A percentile compares a stretch with the other conserved stretches of the same genome.
Conservation (phyloP, 106 monocot species). For the Apostasia ramifera region DNA sequence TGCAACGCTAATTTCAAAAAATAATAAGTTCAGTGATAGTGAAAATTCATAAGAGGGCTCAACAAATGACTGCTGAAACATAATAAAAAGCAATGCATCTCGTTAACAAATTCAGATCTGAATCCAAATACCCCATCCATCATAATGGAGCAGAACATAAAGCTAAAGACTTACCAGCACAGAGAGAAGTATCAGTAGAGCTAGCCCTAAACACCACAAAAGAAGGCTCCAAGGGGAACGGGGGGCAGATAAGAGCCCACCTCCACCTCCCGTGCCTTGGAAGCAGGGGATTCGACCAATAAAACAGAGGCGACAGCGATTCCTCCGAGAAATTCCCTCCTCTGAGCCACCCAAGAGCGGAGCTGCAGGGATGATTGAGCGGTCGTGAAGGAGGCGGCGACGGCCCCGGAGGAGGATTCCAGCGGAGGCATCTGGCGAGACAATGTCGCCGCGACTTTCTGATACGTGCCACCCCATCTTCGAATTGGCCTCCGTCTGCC, state of each 20-base stretch:
- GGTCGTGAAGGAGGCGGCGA: background rate
- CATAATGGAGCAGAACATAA: no score
- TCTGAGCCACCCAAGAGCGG: background rate
- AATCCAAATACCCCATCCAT: no score
- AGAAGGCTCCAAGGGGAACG: constrained; percentile 41
- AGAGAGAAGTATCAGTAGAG: constrained; percentile 81
- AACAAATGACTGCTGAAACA: no score
- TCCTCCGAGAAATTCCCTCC: constrained; percentile 41
- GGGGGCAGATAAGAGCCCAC: constrained; percentile 78
- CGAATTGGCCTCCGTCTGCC: no score
- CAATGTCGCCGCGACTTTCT: background rate
- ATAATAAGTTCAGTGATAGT: no score
- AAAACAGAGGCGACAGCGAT: constrained; percentile 19
- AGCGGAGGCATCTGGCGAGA: background rate
- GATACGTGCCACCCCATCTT: no score
- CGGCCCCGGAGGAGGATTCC: background rate
- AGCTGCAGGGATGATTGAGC: background rate
- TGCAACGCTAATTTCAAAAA: no score
- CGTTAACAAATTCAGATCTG: no score
- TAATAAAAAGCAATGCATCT: no score
- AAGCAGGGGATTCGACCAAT: constrained; percentile 10
- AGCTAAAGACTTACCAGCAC: constrained; percentile 48
- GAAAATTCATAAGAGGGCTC: no score
- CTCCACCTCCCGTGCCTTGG: constrained; percentile 66
- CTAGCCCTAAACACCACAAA: constrained; percentile 87